Conservation (phyloP, 768 basidiomycete species). For the Favolaschia claudopus region DNA sequence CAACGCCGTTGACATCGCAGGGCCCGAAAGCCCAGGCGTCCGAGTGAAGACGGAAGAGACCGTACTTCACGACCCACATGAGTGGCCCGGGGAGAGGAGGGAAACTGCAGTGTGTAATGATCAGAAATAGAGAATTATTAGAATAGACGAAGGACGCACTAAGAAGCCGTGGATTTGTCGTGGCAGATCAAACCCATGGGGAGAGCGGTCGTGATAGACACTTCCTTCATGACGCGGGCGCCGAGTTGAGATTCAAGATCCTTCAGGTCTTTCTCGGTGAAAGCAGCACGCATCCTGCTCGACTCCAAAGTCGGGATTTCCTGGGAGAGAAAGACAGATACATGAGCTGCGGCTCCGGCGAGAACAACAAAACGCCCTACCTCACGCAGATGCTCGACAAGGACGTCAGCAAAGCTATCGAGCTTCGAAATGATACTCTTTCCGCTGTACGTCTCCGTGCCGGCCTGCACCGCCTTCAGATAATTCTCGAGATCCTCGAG, state of each 20-base stretch:
- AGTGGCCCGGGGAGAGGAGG: conserved; percentile 36
- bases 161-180: conserved; percentile 30
- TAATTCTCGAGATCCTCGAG: conserved; percentile 33
- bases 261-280: conserved; percentile 35
- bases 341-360: too few species aligned
- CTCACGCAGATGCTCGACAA: conserved; percentile 36
- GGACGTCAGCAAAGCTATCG: conserved; percentile 34
- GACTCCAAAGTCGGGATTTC: conserved; percentile 37
- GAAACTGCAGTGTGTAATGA: too few species aligned
- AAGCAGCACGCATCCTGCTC: conserved; percentile 30
- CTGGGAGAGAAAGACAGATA: conserved; percentile 11
- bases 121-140: too few species aligned
- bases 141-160: conserved; percentile 19
- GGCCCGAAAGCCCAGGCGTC: conserved; percentile 42
- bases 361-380: conserved; percentile 22
- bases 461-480: conserved; percentile 64
- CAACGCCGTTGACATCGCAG: conserved; percentile 33
- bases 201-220: conserved; percentile 32
- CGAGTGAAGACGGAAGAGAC: conserved; percentile 32
- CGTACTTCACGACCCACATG: conserved; percentile 32
- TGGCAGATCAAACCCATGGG: conserved; percentile 32
- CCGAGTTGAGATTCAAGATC: conserved; percentile 28
- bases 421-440: conserved; percentile 31
- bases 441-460: conserved; percentile 62
- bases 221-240: conserved; percentile 28